Base-by-base conservation (phyloP, 75 land plant genomes). In the Cupressus sempervirens region DNA sequence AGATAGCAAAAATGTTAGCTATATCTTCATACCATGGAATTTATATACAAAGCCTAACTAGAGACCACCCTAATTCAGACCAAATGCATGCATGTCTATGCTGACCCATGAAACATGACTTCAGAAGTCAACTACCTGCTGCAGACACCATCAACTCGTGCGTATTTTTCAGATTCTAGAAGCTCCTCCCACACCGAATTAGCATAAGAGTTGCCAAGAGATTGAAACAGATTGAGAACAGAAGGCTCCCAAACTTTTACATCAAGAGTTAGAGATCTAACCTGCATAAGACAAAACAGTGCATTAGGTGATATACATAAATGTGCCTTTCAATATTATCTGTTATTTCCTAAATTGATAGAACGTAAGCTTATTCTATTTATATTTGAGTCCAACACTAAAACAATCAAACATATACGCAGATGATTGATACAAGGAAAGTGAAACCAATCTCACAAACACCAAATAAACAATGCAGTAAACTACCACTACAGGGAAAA, bases 221-320 rank as follows among this genome's bases (percentile, higher is more conserved):
- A 92, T 85, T 95, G 98, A 83, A 98, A 98, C 84, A 95, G 88
- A 86, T 87, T 87, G 52, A 98, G 92, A 52, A 98, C 99, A 79
- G 99, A 96, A 52, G 95, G 98, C 86, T 98, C 99, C 99, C 99
- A 98, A 16, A 96, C 98, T 86, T 90, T 94, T 16, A 98, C 98
- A 93, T 98, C 99, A 81, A 98, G 95, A 62, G 99, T 98, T 87
- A 98, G 90, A 36, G 99, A 98, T 32, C 99, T 91, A 20, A 98
- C 98, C 99, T 97, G 92, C 79, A 85, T 73, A 32, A 35, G 73
- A 46, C 41, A 23, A n/a, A 38, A 6, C 54, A 88, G 43, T 75
- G 52, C 75, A 81, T 43, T 84, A 65, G 45, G 40, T 23, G 34
- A 15, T 82, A 76, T 52, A 50, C 32, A 18, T 23, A 50, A 14